phyloP scores from a whole-genome alignment of 176 grass and related monocot genomes.

The Oryza brachyantha region DNA sequence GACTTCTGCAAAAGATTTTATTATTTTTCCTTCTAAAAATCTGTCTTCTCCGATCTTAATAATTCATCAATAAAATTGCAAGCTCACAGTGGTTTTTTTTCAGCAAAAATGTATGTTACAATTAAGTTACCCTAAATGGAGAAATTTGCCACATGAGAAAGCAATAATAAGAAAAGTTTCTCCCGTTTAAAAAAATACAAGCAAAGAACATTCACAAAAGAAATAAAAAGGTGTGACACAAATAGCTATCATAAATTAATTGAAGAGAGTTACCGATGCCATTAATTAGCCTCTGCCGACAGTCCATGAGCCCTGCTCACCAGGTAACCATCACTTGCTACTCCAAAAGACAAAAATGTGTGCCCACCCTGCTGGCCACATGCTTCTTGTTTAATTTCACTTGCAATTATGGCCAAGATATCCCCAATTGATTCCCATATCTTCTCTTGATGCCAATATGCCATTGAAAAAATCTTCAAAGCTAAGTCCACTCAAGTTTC shows the following conservation, averaged over 20 bases:
- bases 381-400: not conserved
- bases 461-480: not conserved
- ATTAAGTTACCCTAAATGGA: too few species aligned
- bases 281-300: slow-evolving; percentile 1
- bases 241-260: not conserved
- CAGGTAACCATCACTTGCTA: not conserved
- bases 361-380: not conserved
- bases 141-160: too few species aligned
- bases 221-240: not conserved
- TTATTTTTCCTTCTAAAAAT: too few species aligned
- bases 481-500: not conserved
- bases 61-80: too few species aligned
- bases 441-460: not conserved
- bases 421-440: not conserved
- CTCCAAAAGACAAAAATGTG: not conserved
- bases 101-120: too few species aligned
- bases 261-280: not conserved
- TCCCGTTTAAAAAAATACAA: too few species aligned
- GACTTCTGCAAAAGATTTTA: too few species aligned
- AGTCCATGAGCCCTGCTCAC: not conserved
- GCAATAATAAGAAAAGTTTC: too few species aligned
- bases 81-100: too few species aligned
- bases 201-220: too few species aligned
- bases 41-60: too few species aligned
- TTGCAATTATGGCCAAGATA: slow-evolving; percentile 14